A percentile compares a stretch with the other conserved stretches of the same genome.
phyloP scores from a whole-genome alignment of 2,329 filamentous ascomycete genomes.

The Dryadomyces sulphureus region DNA sequence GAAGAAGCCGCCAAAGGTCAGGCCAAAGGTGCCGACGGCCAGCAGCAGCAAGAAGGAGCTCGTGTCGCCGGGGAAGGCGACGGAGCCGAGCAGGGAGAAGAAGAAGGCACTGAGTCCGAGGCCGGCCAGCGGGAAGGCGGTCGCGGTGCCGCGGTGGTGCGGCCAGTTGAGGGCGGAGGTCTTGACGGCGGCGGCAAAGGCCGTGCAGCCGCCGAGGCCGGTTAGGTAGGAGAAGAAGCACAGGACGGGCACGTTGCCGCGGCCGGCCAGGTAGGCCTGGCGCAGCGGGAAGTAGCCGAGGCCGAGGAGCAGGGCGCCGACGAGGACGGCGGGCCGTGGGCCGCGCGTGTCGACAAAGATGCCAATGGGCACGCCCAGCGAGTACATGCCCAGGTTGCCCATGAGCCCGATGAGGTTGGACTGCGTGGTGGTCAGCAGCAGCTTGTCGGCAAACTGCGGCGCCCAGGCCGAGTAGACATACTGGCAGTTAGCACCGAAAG shows the following conservation, averaged over 20 bases:
- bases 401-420: constrained; percentile 80
- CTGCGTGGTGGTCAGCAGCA: constrained; percentile 81
- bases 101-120: constrained; percentile 95
- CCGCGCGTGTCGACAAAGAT: constrained; percentile 74
- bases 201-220: constrained; percentile 76
- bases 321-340: constrained; percentile 61
- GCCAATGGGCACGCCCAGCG: constrained; percentile 74
- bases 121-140: constrained; percentile 80
- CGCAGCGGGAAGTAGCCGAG: constrained; percentile 79
- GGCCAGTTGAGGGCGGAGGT: constrained; percentile 83
- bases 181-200: constrained; percentile 83
- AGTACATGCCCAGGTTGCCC: constrained; percentile 90
- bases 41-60: constrained; percentile 69
- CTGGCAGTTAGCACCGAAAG: constrained; percentile 27
- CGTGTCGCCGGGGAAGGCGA: constrained; percentile 73
- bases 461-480: constrained; percentile 99
- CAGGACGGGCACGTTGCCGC: constrained; percentile 43
- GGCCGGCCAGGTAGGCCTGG: constrained; percentile 56
- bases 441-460: constrained; percentile 77
- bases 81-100: constrained; percentile 66
- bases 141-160: constrained; percentile 78
- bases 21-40: constrained; percentile 59
- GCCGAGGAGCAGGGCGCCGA: constrained; percentile 58
- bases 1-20: constrained; percentile 67
- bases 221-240: constrained; percentile 78